Base-by-base conservation (phyloP, 148 eudicot species). In the Camellia lanceoleosa region DNA sequence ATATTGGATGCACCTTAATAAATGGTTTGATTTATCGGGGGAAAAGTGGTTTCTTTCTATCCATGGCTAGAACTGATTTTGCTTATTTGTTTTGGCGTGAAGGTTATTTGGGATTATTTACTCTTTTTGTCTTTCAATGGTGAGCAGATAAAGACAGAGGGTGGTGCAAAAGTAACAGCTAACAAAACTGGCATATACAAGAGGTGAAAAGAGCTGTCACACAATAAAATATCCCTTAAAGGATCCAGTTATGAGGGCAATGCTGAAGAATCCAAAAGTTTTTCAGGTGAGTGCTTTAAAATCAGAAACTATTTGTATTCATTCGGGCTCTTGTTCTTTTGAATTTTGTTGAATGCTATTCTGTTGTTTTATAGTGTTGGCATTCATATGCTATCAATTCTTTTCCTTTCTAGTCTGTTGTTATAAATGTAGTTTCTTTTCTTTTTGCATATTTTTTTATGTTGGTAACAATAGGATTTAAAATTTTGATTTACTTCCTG, bases 201-300 rank as follows among this genome's bases (percentile, higher is more conserved):
- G 85, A 93, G 82, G 80, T 95, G 98, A 97, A 92, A 90, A 88
- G 93, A 87, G 52, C 82, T 68, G 43, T 80, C 98, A n/a, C 98
- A 93, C 86, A 89, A 78, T 55, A 90, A 82, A 78, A 86, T 95
- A 55, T 88, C 87, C 71, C 58, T 75, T 12, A 87, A 75, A 88
- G 92, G 97, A 71, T 68, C 38, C 38, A 30, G 38, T 30, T 30
- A 71, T 23, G 97, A 86, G 5, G 85, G 87, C 79, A 75, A 73
- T 79, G 80, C 70, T 76, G 90, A 84, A 79, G 88, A 79, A 41
- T 78, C 84, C 66, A 46, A 78, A 30, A 84, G 86, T 78, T 69
- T 84, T 12, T 55, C 85, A 84, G 98, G 98, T 93, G 88, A 79
- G 64, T 63, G 14, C 56, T 61, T 44, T 1, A 38, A 55, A 18